Evolutionary conservation across 1,284 basidiomycete species (phyloP).

Genomic region (Cystobasidiaceae sp.): DNA sequence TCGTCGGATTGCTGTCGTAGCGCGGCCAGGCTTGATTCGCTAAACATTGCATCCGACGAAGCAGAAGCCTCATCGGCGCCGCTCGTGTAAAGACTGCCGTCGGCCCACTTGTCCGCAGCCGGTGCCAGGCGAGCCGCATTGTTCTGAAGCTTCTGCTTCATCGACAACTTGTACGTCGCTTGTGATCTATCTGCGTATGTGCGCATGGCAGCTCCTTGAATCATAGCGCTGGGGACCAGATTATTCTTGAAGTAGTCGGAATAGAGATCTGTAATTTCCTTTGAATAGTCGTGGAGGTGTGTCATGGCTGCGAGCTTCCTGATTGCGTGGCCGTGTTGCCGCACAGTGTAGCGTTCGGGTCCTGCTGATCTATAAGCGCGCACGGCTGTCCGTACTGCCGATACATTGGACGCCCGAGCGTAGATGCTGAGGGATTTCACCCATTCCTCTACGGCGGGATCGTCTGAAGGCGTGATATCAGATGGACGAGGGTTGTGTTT

Average conservation of each 20-base stretch:
- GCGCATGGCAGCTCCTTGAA: not conserved
- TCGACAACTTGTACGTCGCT: not conserved
- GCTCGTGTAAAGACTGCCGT: not conserved
- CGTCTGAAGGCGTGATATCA: too few species aligned
- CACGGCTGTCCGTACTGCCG: not conserved
- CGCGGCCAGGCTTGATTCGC: slow-evolving; percentile 4
- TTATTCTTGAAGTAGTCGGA: slow-evolving; percentile 16
- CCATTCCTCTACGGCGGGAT: too few species aligned
- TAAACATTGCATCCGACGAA: not conserved
- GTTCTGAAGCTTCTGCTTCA: slow-evolving; percentile 3
- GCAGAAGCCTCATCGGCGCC: not conserved
- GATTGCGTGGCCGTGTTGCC: too few species aligned
- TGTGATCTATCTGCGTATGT: not conserved
- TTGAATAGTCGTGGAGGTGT: not conserved
- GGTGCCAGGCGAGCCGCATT: not conserved
- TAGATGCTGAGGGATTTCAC: too few species aligned
- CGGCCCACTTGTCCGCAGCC: slow-evolving; percentile 5
- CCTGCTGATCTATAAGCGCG: not conserved
- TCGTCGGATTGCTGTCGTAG: slow-evolving; percentile 22
- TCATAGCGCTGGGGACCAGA: not conserved
- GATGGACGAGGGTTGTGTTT: too few species aligned
- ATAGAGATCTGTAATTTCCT: slow-evolving; percentile 10
- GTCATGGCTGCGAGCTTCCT: not conserved
- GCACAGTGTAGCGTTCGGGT: not conserved
- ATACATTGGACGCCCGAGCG: too few species aligned